Percentiles rank a stretch among this genome's conserved stretches.
Conservation (phyloP, 345 rosid genomes). For the Arabidopsis thaliana region TAIR10.1 NC_003070.9:29017501-29018000, state of each 20-base stretch:
- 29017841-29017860: slow-evolving; percentile 54
- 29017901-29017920: background rate
- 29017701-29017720: slow-evolving; percentile 15
- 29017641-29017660: background rate
- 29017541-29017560: slow-evolving; percentile 81
- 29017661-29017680: background rate
- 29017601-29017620: slow-evolving; percentile 70
- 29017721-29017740: slow-evolving; percentile 54
- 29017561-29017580: slow-evolving; percentile 95
- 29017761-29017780: slow-evolving; percentile 58
- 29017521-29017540: background rate
- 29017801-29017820: slow-evolving; percentile 64
- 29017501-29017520: background rate
- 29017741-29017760: slow-evolving; percentile 62
- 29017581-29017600: slow-evolving; percentile 90
- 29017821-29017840: slow-evolving; percentile 53
- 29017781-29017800: slow-evolving; percentile 78
- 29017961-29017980: slow-evolving; percentile 48
- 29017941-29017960: slow-evolving; percentile 21
- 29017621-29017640: slow-evolving; percentile 75
- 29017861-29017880: slow-evolving; percentile 26
- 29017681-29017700: background rate
- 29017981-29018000: slow-evolving; percentile 57
- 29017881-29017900: slow-evolving; percentile 23
- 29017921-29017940: slow-evolving; percentile 10